Percentiles rank a stretch among this genome's conserved stretches.
These are phyloP conservation scores for Cladosporium sp. DNA, from an alignment of 2,329 filamentous ascomycete species.

Conservation along the genomic window DNA sequence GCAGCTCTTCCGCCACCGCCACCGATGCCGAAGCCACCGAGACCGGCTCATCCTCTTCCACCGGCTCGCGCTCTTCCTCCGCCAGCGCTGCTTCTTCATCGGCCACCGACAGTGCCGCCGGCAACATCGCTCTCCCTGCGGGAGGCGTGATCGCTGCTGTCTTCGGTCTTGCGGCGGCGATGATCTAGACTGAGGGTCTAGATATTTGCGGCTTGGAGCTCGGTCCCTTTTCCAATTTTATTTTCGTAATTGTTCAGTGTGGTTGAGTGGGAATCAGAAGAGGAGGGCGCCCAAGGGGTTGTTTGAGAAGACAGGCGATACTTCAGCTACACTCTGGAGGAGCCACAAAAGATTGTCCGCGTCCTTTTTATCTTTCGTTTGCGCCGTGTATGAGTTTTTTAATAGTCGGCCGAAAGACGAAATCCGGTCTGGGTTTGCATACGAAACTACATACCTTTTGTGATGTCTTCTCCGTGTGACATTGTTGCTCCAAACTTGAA, in stretches of 20 bases:
- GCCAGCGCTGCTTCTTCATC: slow-evolving; percentile 15
- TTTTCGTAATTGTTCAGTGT: slow-evolving; percentile 5
- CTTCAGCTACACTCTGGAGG: neutral
- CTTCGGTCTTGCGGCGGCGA: slow-evolving; percentile 23
- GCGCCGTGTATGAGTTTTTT: neutral
- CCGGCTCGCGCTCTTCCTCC: slow-evolving; percentile 5
- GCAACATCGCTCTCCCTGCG: slow-evolving; percentile 20
- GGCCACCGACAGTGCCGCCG: slow-evolving; percentile 20
- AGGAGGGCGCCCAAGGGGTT: neutral
- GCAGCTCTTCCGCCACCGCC: slow-evolving; percentile 2
- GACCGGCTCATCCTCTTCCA: neutral
- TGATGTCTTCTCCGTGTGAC: too few relatives aligned
- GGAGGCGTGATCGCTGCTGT: slow-evolving; percentile 24
- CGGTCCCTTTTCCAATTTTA: neutral
- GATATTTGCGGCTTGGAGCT: neutral
- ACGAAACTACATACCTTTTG: too few relatives aligned
- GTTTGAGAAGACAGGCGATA: neutral
- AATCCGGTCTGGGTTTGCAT: too few relatives aligned
- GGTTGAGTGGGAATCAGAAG: neutral
- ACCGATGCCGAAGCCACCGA: slow-evolving; percentile 19
- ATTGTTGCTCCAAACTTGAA: too few relatives aligned
- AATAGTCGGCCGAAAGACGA: neutral
- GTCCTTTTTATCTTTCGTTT: neutral
- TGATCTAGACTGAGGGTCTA: slow-evolving; percentile 10
- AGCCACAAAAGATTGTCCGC: neutral